Conservation (phyloP, 148 eudicot genomes). For the Rhododendron henanense region DNA sequence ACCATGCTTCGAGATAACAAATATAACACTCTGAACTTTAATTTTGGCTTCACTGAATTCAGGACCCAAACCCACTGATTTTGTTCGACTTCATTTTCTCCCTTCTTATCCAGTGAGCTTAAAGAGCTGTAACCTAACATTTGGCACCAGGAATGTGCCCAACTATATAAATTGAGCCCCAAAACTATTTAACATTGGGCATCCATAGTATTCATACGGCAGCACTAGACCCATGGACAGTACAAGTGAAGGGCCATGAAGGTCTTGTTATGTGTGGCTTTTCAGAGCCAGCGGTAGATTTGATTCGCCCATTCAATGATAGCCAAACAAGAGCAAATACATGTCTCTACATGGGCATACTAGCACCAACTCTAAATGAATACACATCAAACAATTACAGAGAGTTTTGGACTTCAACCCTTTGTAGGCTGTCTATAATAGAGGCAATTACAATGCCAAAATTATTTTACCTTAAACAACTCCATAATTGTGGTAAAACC, state of each 20-base stretch:
- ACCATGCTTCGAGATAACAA: not conserved
- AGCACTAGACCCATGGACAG: not conserved
- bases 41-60: not conserved
- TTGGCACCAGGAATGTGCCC: not conserved
- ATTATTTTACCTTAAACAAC: not conserved
- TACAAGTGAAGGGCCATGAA: not conserved
- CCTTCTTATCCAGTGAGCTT: not conserved
- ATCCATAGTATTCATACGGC: not conserved
- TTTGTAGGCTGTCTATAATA: not conserved
- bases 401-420: not conserved
- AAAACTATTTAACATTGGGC: not conserved
- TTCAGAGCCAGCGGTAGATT: not conserved
- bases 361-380: not conserved
- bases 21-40: not conserved
- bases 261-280: not conserved
- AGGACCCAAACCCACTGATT: not conserved
- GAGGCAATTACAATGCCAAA: not conserved
- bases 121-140: not conserved
- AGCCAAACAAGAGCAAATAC: not conserved
- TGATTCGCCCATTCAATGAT: not conserved
- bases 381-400: not conserved
- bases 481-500: not conserved
- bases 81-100: not conserved
- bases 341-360: not conserved
- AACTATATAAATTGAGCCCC: not conserved